A percentile compares a stretch with the other conserved stretches of the same genome.
These are phyloP conservation scores for Schizophyllum amplum DNA, from an alignment of 1,284 basidiomycete genomes.

Conservation along the genomic window DNA sequence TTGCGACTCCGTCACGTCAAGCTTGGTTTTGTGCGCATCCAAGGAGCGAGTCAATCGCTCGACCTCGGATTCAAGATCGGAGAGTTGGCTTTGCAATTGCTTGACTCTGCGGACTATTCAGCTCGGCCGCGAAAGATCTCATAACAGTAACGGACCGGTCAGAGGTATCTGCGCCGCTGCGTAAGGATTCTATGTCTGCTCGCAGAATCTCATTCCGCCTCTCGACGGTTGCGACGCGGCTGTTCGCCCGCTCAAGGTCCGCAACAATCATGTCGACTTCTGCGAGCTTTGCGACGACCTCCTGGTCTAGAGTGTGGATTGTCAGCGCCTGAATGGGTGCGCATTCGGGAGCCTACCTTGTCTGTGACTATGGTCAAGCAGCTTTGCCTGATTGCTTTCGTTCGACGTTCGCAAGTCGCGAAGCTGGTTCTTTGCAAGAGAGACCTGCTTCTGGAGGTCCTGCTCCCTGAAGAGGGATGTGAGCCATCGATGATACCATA, in stretches of 20 bases:
- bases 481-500: background rate
- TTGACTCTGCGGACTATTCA: conserved; percentile 44
- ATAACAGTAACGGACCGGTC: conserved; percentile 44
- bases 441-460: conserved; percentile 82
- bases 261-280: conserved; percentile 91
- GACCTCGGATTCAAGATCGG: conserved; percentile 68
- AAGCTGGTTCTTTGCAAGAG: conserved; percentile 80
- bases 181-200: conserved; percentile 86
- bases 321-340: background rate
- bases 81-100: conserved; percentile 62
- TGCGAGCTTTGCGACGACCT: conserved; percentile 79
- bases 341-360: conserved; percentile 48
- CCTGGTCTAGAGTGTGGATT: conserved; percentile 64
- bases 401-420: conserved; percentile 85
- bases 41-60: conserved; percentile 61
- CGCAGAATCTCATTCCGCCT: conserved; percentile 89
- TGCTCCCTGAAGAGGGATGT: conserved; percentile 61
- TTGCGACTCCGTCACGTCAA: conserved; percentile 39
- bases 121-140: background rate
- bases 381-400: conserved; percentile 85
- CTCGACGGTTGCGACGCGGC: conserved; percentile 86
- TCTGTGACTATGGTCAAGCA: conserved; percentile 81
- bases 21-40: conserved; percentile 59
- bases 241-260: conserved; percentile 90
- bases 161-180: conserved; percentile 71